Evolutionary conservation across 768 basidiomycete genomes (phyloP).

Genomic region (Phaffia australis): DNA sequence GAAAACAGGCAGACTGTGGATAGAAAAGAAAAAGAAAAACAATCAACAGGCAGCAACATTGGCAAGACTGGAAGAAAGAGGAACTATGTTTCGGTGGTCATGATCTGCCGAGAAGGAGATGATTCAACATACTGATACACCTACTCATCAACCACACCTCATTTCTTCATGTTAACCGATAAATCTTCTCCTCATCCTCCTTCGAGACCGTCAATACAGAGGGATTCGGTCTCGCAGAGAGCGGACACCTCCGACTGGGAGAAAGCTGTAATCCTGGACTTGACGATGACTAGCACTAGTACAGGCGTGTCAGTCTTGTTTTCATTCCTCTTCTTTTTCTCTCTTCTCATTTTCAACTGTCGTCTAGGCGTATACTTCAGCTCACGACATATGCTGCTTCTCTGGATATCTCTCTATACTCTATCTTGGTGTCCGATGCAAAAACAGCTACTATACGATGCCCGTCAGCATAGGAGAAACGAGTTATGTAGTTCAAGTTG

Average conservation of each 20-base stretch:
- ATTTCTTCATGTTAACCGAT: no score
- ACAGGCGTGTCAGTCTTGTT: conserved; percentile 15
- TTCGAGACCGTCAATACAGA: no score
- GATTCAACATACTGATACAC: no score
- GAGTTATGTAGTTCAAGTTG: conserved; percentile 5
- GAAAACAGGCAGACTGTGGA: no score
- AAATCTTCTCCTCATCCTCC: no score
- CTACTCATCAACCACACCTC: no score
- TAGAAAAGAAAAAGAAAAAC: neutral
- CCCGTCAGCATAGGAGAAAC: conserved; percentile 18
- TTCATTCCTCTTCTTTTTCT: neutral
- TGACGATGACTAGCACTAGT: conserved; percentile 8
- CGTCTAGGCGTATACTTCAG: neutral
- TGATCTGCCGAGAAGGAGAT: no score
- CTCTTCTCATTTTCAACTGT: neutral
- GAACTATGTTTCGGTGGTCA: no score
- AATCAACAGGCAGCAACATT: neutral
- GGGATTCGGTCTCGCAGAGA: no score
- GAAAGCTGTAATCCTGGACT: neutral
- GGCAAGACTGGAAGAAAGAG: no score
- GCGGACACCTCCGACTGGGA: no score
- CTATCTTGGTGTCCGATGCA: neutral
- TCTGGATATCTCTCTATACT: no score
- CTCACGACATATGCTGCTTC: neutral
- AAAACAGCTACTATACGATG: conserved; percentile 19